A percentile compares a stretch with the other conserved stretches of the same genome.
Evolutionary conservation across 192 early-diverging fungal species (phyloP).

Genomic region (Jimgerdemannia lactiflua): DNA sequence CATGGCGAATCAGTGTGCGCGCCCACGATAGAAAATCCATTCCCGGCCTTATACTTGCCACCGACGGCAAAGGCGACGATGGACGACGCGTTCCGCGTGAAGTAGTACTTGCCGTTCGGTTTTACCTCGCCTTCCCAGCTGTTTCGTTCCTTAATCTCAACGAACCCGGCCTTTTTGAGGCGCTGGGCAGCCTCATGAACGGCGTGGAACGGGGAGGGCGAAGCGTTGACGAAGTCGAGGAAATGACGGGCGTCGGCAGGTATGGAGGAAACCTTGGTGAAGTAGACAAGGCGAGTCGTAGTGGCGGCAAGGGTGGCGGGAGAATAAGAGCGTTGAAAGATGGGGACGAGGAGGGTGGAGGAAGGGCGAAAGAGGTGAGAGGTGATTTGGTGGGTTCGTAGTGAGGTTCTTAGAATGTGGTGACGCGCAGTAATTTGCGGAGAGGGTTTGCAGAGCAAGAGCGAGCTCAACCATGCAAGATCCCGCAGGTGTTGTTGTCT

Average conservation of each 20-base stretch:
- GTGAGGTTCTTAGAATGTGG: background rate
- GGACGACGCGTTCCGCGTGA: slow-evolving; percentile 88
- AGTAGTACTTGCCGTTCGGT: slow-evolving; percentile 91
- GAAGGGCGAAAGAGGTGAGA: slow-evolving; percentile 2
- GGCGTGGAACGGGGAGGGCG: slow-evolving; percentile 96
- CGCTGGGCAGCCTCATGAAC: slow-evolving; percentile 74
- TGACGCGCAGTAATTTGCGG: background rate
- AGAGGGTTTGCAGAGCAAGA: too few relatives aligned
- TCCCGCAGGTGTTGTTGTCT: too few relatives aligned
- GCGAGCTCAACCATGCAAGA: too few relatives aligned
- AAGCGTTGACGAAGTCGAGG: slow-evolving; percentile 86
- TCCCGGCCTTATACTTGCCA: slow-evolving; percentile 77
- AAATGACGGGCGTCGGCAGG: slow-evolving; percentile 55
- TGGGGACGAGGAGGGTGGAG: background rate
- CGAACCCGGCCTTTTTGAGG: slow-evolving; percentile 76
- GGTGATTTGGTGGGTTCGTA: background rate
- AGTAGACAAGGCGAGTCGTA: background rate
- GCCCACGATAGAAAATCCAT: slow-evolving; percentile 88
- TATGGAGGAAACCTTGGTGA: background rate
- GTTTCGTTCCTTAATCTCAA: slow-evolving; percentile 87
- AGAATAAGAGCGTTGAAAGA: too few relatives aligned
- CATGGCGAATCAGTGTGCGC: slow-evolving; percentile 99
- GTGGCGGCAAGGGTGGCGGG: background rate
- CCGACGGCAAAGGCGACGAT: slow-evolving; percentile 95
- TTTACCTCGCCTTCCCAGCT: slow-evolving; percentile 70